Conservation (phyloP, 176 grass and related monocot genomes). For the Aegilops umbellulata region DNA sequence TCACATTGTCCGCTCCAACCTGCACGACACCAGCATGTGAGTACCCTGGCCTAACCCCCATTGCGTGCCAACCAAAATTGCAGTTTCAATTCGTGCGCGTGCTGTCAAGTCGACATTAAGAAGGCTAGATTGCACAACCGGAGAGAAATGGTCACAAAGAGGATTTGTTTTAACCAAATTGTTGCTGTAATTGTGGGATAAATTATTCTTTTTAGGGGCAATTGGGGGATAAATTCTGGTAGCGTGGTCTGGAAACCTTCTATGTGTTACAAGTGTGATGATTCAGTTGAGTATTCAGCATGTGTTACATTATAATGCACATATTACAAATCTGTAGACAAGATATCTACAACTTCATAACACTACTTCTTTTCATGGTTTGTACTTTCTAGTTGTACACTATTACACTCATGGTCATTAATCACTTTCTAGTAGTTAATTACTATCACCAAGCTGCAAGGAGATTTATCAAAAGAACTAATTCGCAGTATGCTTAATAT, state of each 20-base stretch:
- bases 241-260: background rate
- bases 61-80: background rate
- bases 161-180: background rate
- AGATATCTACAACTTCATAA: background rate
- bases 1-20: conserved; percentile 1
- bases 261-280: background rate
- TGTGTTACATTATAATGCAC: background rate
- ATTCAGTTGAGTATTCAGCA: background rate
- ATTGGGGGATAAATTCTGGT: background rate
- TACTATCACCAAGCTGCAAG: background rate
- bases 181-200: background rate
- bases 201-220: too few species aligned
- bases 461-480: background rate
- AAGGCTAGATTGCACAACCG: background rate
- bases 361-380: background rate
- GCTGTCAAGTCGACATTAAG: background rate
- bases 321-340: background rate
- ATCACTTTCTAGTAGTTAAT: background rate
- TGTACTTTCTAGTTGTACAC: background rate
- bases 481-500: background rate
- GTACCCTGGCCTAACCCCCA: background rate
- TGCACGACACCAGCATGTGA: conserved; percentile 28
- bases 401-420: background rate
- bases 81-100: background rate
- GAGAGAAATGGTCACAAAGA: background rate